phyloP scores from a whole-genome alignment of 805 yeast species.

The Candida palmyrensis region DNA sequence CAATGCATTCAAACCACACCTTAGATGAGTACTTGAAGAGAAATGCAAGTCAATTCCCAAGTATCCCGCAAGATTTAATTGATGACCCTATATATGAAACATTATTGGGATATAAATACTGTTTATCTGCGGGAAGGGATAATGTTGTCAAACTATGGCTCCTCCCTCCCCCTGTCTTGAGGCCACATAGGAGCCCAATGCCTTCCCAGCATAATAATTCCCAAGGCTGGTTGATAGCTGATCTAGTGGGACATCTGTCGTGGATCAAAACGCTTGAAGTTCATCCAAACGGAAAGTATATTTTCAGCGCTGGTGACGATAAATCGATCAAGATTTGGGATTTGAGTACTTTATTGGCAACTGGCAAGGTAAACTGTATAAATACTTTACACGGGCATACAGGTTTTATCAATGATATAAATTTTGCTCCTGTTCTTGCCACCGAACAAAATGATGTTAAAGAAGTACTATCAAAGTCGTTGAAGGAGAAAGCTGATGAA shows the following conservation, averaged over 20 bases:
- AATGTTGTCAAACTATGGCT: constrained; percentile 71
- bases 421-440: constrained; percentile 43
- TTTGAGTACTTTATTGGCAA: constrained; percentile 31
- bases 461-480: constrained; percentile 8
- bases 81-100: constrained; percentile 21
- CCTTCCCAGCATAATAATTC: constrained; percentile 50
- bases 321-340: constrained; percentile 77
- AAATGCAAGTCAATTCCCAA: constrained; percentile 24
- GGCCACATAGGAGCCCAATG: constrained; percentile 50
- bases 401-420: constrained; percentile 68
- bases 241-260: constrained; percentile 70
- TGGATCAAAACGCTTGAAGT: constrained; percentile 73
- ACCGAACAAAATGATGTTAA: constrained; percentile 10
- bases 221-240: constrained; percentile 53
- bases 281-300: constrained; percentile 72
- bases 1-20: constrained; percentile 41
- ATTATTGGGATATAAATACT: constrained; percentile 58
- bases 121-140: constrained; percentile 79
- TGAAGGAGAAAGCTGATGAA: constrained; percentile 6
- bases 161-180: constrained; percentile 59
- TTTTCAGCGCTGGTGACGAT: constrained; percentile 78
- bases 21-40: constrained; percentile 42
- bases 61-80: constrained; percentile 27
- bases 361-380: constrained; percentile 41
- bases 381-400: constrained; percentile 57